Evolutionary conservation across 1,284 basidiomycete species (phyloP).

Genomic region (Volvariella volvacea): DNA sequence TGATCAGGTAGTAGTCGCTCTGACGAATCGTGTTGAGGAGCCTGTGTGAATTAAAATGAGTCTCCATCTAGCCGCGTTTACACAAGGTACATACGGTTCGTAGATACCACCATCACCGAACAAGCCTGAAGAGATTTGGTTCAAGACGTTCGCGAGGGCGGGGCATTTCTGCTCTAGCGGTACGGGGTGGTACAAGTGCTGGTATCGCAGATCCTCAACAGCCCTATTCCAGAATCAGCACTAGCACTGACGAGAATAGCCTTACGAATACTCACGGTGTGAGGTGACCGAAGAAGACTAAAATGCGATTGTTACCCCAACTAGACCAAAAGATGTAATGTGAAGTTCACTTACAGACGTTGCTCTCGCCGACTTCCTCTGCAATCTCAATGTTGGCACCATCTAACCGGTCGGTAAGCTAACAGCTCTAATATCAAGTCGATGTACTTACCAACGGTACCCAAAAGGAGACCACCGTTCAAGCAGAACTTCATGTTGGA

Average conservation of each 20-base stretch:
- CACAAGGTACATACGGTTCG: constrained; percentile 62
- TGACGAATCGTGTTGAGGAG: constrained; percentile 71
- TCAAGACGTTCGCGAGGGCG: constrained; percentile 66
- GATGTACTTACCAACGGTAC: constrained; percentile 52
- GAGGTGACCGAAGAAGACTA: constrained; percentile 81
- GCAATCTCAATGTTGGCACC: constrained; percentile 96
- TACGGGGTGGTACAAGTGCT: constrained; percentile 76
- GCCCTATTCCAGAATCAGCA: constrained; percentile 23
- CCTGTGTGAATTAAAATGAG: constrained; percentile 24
- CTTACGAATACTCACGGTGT: constrained; percentile 43
- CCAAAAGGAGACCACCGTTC: constrained; percentile 82
- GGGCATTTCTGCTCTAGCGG: constrained; percentile 79
- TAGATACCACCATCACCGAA: constrained; percentile 78
- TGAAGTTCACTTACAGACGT: constrained; percentile 49
- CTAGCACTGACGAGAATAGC: background rate
- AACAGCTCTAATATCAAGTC: background rate
- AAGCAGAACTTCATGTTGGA: constrained; percentile 93
- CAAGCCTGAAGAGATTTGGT: constrained; percentile 62
- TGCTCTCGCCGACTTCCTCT: constrained; percentile 62
- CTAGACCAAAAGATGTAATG: background rate
- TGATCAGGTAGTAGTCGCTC: constrained; percentile 76
- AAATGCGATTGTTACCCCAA: constrained; percentile 5
- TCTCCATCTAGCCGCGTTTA: no score
- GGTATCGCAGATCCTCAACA: constrained; percentile 79
- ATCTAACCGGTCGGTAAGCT: constrained; percentile 34